These are phyloP conservation scores for Kurtzmaniella cleridarum DNA, from an alignment of 805 yeast genomes.

Conservation along the genomic window DNA sequence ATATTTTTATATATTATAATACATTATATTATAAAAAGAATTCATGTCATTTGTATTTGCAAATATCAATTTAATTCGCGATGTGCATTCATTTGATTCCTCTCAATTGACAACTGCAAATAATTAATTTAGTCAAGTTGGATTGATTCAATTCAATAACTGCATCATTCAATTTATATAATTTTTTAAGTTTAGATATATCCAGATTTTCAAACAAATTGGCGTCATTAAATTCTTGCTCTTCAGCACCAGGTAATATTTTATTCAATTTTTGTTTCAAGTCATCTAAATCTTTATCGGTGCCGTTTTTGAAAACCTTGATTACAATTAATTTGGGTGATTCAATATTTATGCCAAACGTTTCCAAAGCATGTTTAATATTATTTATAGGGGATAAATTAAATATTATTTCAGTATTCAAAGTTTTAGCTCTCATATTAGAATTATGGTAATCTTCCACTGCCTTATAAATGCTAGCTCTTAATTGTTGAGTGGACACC, in stretches of 20 bases:
- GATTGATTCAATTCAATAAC: slow-evolving; percentile 14
- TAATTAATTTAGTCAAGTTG: slow-evolving; percentile 35
- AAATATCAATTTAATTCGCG: too few relatives aligned
- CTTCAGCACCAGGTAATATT: slow-evolving; percentile 8
- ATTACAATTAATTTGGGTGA: slow-evolving; percentile 44
- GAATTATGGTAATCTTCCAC: slow-evolving; percentile 45
- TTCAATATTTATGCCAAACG: slow-evolving; percentile 61
- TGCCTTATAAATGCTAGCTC: slow-evolving; percentile 56
- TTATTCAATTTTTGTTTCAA: slow-evolving; percentile 28
- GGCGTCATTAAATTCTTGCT: slow-evolving; percentile 19
- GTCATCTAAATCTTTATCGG: slow-evolving; percentile 18
- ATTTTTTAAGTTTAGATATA: slow-evolving; percentile 25
- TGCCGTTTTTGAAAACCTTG: slow-evolving; percentile 33
- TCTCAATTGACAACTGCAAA: slow-evolving; percentile 45
- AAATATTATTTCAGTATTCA: slow-evolving; percentile 69
- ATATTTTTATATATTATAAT: not conserved
- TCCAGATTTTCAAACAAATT: slow-evolving; percentile 16
- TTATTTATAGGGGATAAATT: slow-evolving; percentile 67
- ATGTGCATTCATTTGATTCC: too few relatives aligned
- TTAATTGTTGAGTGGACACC: slow-evolving; percentile 56
- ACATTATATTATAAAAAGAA: too few relatives aligned
- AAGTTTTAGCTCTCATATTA: slow-evolving; percentile 52
- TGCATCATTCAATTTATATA: slow-evolving; percentile 32
- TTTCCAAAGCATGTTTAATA: slow-evolving; percentile 63
- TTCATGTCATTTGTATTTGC: not conserved